Percentiles rank a stretch among this genome's conserved stretches.
These are phyloP conservation scores for Drechslera avenae DNA, from an alignment of 2,329 filamentous ascomycete species.

Conservation along the genomic window DNA sequence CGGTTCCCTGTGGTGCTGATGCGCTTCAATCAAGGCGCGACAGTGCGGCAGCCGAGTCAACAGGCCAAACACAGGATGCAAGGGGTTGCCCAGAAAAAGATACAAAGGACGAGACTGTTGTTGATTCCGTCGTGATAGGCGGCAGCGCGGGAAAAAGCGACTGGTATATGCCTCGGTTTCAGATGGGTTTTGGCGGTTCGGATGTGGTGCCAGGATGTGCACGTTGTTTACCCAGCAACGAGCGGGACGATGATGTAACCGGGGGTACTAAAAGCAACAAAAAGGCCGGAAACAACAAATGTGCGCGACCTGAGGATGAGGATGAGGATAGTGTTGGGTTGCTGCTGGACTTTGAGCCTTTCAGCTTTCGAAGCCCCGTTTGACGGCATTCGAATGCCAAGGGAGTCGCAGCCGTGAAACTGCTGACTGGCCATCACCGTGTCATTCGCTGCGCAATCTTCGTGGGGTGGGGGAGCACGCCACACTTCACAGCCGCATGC, in stretches of 20 bases:
- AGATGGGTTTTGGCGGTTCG: conserved; percentile 37
- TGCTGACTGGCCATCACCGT: neutral
- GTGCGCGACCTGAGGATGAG: neutral
- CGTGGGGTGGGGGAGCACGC: conserved; percentile 8
- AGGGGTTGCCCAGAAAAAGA: conserved; percentile 14
- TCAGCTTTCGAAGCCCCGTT: neutral
- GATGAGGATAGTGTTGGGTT: neutral
- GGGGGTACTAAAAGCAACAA: conserved; percentile 1
- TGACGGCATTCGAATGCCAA: conserved; percentile 5
- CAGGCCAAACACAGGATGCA: conserved; percentile 23
- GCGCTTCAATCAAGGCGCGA: conserved; percentile 23
- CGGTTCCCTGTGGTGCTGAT: conserved; percentile 23
- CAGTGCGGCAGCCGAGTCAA: conserved; percentile 18
- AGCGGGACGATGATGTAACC: conserved; percentile 19
- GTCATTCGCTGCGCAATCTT: conserved; percentile 11
- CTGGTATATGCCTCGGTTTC: conserved; percentile 34
- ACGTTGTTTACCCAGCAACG: conserved; percentile 44
- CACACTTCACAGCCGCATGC: conserved; percentile 16
- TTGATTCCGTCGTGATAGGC: conserved; percentile 22
- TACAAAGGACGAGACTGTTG: conserved; percentile 22
- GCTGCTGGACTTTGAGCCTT: neutral
- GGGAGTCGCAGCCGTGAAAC: conserved; percentile 2
- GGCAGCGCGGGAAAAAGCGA: conserved; percentile 15
- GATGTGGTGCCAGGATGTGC: conserved; percentile 10
- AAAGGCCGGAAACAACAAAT: neutral